Conservation (phyloP, 2,329 filamentous ascomycete species). For the Trichoderma afroharzianum region DNA sequence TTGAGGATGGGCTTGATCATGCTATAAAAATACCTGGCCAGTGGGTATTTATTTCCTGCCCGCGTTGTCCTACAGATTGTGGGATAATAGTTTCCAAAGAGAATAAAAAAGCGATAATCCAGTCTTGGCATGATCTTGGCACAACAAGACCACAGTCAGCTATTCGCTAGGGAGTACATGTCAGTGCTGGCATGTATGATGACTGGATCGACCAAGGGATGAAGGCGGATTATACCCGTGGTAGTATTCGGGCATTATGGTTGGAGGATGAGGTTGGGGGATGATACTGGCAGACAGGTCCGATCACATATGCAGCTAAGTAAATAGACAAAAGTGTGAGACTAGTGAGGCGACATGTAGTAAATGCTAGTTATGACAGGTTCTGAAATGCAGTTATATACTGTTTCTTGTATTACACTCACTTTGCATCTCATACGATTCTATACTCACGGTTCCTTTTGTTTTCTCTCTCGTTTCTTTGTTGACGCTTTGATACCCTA, state of each 20-base stretch:
- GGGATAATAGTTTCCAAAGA: background rate
- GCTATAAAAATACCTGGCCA: background rate
- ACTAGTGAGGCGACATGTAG: background rate
- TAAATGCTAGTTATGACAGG: fast-evolving
- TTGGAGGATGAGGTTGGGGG: background rate
- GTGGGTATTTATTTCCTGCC: background rate
- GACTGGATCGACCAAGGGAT: background rate
- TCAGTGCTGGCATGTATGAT: too few species aligned
- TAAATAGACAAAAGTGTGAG: background rate
- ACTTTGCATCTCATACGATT: background rate
- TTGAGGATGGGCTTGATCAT: background rate
- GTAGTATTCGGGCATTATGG: background rate
- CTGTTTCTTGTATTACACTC: background rate
- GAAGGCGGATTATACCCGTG: background rate
- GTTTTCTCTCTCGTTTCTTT: background rate
- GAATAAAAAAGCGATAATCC: background rate
- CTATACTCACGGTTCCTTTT: background rate
- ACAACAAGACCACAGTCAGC: background rate
- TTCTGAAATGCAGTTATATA: background rate
- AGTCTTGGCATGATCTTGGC: background rate
- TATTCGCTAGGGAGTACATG: background rate
- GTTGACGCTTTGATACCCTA: background rate
- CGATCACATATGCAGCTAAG: background rate
- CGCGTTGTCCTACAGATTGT: background rate
- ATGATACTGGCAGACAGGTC: background rate